These are phyloP conservation scores for Crepidotus variabilis DNA, from an alignment of 768 basidiomycete genomes.

Conservation along the genomic window DNA sequence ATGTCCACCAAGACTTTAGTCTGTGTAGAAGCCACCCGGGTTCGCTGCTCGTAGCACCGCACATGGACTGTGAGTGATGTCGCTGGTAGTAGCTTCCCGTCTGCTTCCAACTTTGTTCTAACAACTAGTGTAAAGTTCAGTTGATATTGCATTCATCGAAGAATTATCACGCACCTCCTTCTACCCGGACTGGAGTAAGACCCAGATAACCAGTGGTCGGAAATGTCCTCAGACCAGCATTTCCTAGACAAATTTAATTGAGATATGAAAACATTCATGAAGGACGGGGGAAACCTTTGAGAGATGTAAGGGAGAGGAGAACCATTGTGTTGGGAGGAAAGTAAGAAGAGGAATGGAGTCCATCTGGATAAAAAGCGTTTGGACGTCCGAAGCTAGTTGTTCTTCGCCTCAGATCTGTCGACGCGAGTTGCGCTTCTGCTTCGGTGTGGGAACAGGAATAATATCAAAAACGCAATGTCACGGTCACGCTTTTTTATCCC, in stretches of 20 bases:
- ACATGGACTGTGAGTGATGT: slow-evolving; percentile 70
- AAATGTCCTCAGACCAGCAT: slow-evolving; percentile 66
- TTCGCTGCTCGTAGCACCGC: slow-evolving; percentile 78
- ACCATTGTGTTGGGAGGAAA: slow-evolving; percentile 48
- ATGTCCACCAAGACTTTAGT: slow-evolving; percentile 70
- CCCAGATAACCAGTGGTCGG: slow-evolving; percentile 78
- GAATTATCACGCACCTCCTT: slow-evolving; percentile 55
- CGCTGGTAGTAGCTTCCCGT: slow-evolving; percentile 63
- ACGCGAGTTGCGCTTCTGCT: slow-evolving; percentile 26
- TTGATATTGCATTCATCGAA: neutral
- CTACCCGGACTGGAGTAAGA: slow-evolving; percentile 73
- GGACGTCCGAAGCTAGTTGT: slow-evolving; percentile 30
- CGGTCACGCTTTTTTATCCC: slow-evolving; percentile 12
- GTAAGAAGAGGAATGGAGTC: slow-evolving; percentile 25
- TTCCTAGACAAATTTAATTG: slow-evolving; percentile 36
- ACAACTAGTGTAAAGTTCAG: slow-evolving; percentile 43
- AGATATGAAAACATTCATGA: slow-evolving; percentile 5
- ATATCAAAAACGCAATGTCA: slow-evolving; percentile 23
- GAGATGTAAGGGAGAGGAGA: slow-evolving; percentile 60
- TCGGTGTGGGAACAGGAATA: slow-evolving; percentile 23
- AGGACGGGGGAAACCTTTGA: slow-evolving; percentile 38
- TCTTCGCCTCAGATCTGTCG: slow-evolving; percentile 27
- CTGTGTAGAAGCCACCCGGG: slow-evolving; percentile 51
- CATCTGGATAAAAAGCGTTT: slow-evolving; percentile 40
- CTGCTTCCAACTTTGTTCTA: slow-evolving; percentile 65